Percentiles rank a stretch among this genome's conserved stretches.
Evolutionary conservation across 345 rosid species (phyloP).

Genomic region (Lepidium didymum): DNA sequence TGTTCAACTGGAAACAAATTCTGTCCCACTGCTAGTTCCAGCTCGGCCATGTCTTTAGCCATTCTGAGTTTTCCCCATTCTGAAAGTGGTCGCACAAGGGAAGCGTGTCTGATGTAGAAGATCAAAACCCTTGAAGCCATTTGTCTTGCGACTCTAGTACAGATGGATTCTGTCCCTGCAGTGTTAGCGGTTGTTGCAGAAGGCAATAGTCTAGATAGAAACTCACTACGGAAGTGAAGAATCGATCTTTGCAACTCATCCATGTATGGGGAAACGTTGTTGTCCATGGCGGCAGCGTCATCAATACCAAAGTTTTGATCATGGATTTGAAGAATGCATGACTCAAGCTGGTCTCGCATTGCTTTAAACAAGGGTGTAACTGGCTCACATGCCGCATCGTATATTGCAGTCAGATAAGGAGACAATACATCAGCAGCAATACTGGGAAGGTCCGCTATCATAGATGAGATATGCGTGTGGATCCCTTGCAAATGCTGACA

Average conservation of each 20-base stretch:
- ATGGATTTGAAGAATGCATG: slow-evolving; percentile 89
- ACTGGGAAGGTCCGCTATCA: slow-evolving; percentile 60
- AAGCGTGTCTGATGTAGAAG: slow-evolving; percentile 86
- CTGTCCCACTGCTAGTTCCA: slow-evolving; percentile 93
- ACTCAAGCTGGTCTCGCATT: slow-evolving; percentile 82
- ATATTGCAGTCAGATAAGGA: slow-evolving; percentile 61
- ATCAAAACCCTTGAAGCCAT: slow-evolving; percentile 85
- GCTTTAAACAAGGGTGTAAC: slow-evolving; percentile 87
- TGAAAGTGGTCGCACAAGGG: slow-evolving; percentile 93
- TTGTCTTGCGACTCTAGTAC: slow-evolving; percentile 82
- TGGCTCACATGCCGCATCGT: slow-evolving; percentile 84
- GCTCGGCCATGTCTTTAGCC: slow-evolving; percentile 99
- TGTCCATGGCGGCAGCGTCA: slow-evolving; percentile 86
- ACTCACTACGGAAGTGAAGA: slow-evolving; percentile 86
- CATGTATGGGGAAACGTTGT: slow-evolving; percentile 91
- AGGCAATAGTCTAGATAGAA: slow-evolving; percentile 76
- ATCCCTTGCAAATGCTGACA: slow-evolving; percentile 92
- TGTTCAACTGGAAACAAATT: slow-evolving; percentile 95
- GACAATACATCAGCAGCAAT: slow-evolving; percentile 81
- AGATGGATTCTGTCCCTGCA: slow-evolving; percentile 69
- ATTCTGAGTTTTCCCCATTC: slow-evolving; percentile 96
- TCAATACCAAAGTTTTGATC: slow-evolving; percentile 81
- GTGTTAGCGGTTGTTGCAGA: slow-evolving; percentile 46
- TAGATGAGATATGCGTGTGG: slow-evolving; percentile 63
- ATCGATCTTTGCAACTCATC: slow-evolving; percentile 85